These are phyloP conservation scores for Fusarium kyushuense DNA, from an alignment of 2,329 filamentous ascomycete species.

Conservation along the genomic window DNA sequence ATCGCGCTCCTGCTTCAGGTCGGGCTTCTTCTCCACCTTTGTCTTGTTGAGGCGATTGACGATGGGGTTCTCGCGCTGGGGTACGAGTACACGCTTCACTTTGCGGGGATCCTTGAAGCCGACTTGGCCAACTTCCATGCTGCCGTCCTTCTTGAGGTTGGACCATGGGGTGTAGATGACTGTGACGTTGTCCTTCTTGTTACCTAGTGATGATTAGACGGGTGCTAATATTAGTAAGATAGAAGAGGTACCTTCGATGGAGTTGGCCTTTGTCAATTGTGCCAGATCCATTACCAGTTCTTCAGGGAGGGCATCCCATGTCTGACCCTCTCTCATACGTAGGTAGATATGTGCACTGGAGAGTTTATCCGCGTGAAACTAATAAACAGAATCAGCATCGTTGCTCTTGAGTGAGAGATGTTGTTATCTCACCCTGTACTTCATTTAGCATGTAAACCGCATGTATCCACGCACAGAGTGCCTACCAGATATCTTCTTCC, in stretches of 20 bases:
- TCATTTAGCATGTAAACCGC: slow-evolving; percentile 20
- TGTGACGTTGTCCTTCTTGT: slow-evolving; percentile 98
- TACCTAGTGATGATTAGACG: slow-evolving; percentile 67
- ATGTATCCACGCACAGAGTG: slow-evolving; percentile 29
- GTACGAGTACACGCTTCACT: slow-evolving; percentile 83
- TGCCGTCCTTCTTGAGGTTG: slow-evolving; percentile 94
- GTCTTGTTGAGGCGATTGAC: slow-evolving; percentile 99
- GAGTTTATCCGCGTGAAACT: slow-evolving; percentile 98
- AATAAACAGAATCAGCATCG: neutral
- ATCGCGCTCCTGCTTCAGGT: slow-evolving; percentile 85
- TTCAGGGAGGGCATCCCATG: slow-evolving; percentile 84
- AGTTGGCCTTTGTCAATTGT: slow-evolving; percentile 99
- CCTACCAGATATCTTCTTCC: slow-evolving; percentile 93
- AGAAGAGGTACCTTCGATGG: slow-evolving; percentile 80
- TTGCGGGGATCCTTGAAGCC: slow-evolving; percentile 90
- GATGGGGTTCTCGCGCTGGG: slow-evolving; percentile 85
- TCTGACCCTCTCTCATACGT: slow-evolving; percentile 79
- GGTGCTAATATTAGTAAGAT: neutral
- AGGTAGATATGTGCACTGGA: slow-evolving; percentile 98
- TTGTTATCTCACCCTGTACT: slow-evolving; percentile 37
- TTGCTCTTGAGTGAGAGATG: neutral
- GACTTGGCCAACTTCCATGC: slow-evolving; percentile 95
- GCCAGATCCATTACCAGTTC: slow-evolving; percentile 86
- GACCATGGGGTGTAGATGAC: slow-evolving; percentile 98
- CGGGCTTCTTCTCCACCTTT: slow-evolving; percentile 86